These are phyloP conservation scores for Sonneratia alba DNA, from an alignment of 345 rosid species.

Conservation along the genomic window DNA sequence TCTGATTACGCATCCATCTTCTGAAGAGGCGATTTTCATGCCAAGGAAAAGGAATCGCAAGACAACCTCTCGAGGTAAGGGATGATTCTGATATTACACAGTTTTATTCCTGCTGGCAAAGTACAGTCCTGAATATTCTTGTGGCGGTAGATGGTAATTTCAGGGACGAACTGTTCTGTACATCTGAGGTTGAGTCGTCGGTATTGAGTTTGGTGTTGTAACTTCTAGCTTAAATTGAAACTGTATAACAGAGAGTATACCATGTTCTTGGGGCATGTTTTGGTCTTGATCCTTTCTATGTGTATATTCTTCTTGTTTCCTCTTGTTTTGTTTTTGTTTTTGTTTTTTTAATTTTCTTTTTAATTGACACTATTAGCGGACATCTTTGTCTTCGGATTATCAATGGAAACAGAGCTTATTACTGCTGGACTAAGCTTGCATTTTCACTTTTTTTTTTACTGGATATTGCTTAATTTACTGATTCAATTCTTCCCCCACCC, in stretches of 20 bases:
- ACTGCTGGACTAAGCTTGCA: not conserved
- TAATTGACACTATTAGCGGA: not conserved
- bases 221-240: constrained; percentile 1
- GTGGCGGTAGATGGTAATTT: not conserved
- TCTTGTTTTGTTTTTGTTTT: too few relatives aligned
- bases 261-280: not conserved
- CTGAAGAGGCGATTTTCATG: not conserved
- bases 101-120: not conserved
- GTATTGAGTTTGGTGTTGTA: not conserved
- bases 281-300: not conserved
- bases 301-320: not conserved
- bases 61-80: not conserved
- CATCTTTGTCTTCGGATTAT: not conserved
- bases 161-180: not conserved
- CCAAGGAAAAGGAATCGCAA: not conserved
- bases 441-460: not conserved
- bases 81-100: not conserved
- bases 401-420: not conserved
- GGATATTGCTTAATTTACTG: too few relatives aligned
- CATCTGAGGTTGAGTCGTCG: not conserved
- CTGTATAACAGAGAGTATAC: not conserved
- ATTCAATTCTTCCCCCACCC: too few relatives aligned
- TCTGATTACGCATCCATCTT: not conserved
- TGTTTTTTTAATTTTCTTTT: too few relatives aligned
- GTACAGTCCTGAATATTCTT: not conserved